Evolutionary conservation across 305 asterid genomes (phyloP).

Genomic region (Fraxinus angustifolia): DNA sequence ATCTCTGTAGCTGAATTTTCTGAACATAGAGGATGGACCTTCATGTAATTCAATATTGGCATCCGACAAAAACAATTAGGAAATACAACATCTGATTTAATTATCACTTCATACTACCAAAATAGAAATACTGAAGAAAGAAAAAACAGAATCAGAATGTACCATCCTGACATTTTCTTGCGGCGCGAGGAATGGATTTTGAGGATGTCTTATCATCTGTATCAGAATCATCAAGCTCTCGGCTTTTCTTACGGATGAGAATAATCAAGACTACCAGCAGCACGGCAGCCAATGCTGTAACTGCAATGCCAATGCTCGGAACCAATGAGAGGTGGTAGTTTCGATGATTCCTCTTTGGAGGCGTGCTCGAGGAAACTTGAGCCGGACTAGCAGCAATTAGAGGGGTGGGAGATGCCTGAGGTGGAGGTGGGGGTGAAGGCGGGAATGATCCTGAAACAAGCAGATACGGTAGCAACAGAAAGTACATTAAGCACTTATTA

Average conservation of each 20-base stretch:
- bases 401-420: constrained; percentile 57
- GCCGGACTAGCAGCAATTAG: constrained; percentile 57
- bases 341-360: constrained; percentile 43
- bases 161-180: constrained; percentile 77
- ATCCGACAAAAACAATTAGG: constrained; percentile 25
- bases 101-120: background rate
- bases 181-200: constrained; percentile 42
- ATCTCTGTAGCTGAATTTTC: constrained; percentile 86
- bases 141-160: constrained; percentile 18
- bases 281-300: constrained; percentile 49
- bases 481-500: background rate
- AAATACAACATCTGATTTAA: background rate
- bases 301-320: constrained; percentile 67
- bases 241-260: constrained; percentile 63
- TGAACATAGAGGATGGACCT: constrained; percentile 70
- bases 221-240: constrained; percentile 58
- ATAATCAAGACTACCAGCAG: constrained; percentile 54
- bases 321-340: constrained; percentile 56
- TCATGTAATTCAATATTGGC: constrained; percentile 31
- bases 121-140: background rate
- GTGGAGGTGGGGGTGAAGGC: constrained; percentile 45
- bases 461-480: constrained; percentile 17
- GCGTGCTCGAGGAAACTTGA: constrained; percentile 46
- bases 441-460: constrained; percentile 42
- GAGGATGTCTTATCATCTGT: constrained; percentile 35